These are phyloP conservation scores for Pseudocercospora fijiensis DNA, from an alignment of 2,329 filamentous ascomycete species.

Conservation along the genomic window DNA sequence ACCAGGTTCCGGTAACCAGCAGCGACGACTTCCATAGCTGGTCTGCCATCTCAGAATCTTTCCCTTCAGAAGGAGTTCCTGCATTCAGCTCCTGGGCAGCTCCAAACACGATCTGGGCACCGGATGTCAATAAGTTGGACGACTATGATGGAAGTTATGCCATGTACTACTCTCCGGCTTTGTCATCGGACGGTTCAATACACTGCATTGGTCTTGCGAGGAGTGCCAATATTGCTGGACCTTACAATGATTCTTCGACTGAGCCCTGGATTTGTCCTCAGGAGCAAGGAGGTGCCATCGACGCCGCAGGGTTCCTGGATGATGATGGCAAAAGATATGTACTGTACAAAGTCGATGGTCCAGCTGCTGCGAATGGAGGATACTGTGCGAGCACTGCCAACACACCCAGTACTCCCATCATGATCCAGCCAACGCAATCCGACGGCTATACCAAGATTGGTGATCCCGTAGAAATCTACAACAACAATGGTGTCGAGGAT, in stretches of 20 bases:
- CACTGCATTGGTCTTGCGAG: conserved; percentile 31
- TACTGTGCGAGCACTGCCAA: conserved; percentile 44
- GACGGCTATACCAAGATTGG: conserved; percentile 45
- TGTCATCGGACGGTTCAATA: conserved; percentile 23
- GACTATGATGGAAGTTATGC: conserved; percentile 29
- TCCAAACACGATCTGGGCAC: conserved; percentile 52
- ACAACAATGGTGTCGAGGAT: conserved; percentile 30
- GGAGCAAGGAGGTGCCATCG: conserved; percentile 52
- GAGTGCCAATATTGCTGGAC: conserved; percentile 24
- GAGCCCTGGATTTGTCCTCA: conserved; percentile 27
- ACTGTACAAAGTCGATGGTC: conserved; percentile 67
- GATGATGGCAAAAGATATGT: conserved; percentile 57
- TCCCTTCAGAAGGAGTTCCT: conserved; percentile 42
- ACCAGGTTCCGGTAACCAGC: conserved; percentile 51
- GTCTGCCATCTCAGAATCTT: conserved; percentile 46
- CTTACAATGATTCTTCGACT: conserved; percentile 26
- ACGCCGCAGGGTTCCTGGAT: conserved; percentile 61
- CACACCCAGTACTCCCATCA: conserved; percentile 53
- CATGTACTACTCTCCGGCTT: conserved; percentile 31
- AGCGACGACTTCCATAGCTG: conserved; percentile 49
- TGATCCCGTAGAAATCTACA: conserved; percentile 18
- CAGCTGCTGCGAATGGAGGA: conserved; percentile 42
- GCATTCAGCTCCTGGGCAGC: conserved; percentile 19
- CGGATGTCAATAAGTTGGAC: conserved; percentile 53
- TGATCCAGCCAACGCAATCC: conserved; percentile 54